Evolutionary conservation across 768 basidiomycete genomes (phyloP), one percentile per base, ranked within the genome.

Genomic region (Leccinum uliginosum): DNA sequence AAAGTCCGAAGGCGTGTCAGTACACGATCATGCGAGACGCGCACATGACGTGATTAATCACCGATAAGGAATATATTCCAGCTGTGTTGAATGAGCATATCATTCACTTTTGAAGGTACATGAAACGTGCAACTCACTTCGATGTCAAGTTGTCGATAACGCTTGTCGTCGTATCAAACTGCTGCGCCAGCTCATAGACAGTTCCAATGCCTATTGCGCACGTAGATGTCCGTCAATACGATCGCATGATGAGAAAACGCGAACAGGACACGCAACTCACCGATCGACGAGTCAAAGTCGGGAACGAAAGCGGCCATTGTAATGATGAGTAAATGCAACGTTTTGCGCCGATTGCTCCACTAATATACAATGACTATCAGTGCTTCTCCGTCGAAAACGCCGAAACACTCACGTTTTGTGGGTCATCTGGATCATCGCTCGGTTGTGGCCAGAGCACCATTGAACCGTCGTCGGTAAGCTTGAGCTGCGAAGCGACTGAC

Each of bases 391-490:
- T 14, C 10, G 10, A 48, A 50, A 15, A 23, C 38, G 0, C 40
- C 10, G 15, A 48, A 21, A 48, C 30, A 66, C 75, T 48, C 45
- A 79, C 81, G 59, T 83, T 83, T 58, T 83, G 82, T 1, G 82
- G 82, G 58, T 83, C 82, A 12, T 78, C 69, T 1, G 76, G 76
- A 56, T 78, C 73, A 44, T 82, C 74, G 1, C 71, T 63, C 0
- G 82, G 82, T 59, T 83, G 82, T 8, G 83, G 82, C 79, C 80
- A 83, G 6, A 83, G 75, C 10, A 83, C 75, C 51, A 76, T 76
- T 26, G 71, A 73, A 5, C 80, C 77, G 32, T 79, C 75, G 8
- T 59, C 34, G 7, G 78, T 74, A 10, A 80, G 71, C 70, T 82
- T 83, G 59, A 83, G 72, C 30, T 61, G 70, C 3, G 71, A 68